phyloP scores from a whole-genome alignment of 306 rosid species.

The Rosa rugosa region DNA sequence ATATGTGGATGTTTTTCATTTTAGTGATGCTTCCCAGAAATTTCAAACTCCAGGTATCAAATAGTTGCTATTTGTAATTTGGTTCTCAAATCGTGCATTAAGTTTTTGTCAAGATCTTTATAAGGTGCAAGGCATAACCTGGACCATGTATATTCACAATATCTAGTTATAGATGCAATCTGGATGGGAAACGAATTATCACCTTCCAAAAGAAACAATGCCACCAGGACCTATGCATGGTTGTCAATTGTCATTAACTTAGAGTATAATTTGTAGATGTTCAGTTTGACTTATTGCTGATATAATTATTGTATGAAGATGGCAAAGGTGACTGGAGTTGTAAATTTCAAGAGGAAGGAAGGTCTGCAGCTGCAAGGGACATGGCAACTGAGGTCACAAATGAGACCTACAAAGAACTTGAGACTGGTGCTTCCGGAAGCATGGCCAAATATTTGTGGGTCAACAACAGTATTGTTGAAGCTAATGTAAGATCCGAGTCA shows the following conservation, averaged over 20 bases:
- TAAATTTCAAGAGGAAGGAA: constrained; percentile 25
- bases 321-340: constrained; percentile 28
- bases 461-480: constrained; percentile 23
- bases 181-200: not conserved
- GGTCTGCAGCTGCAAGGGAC: constrained; percentile 16
- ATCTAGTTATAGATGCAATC: not conserved
- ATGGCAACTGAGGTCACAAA: constrained; percentile 14
- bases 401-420: constrained; percentile 9
- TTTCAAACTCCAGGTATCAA: constrained; percentile 31
- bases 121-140: not conserved
- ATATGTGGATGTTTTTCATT: constrained; percentile 9
- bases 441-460: constrained; percentile 21
- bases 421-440: constrained; percentile 27
- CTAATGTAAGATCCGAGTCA: constrained; percentile 27
- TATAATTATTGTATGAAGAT: constrained; percentile 23
- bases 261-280: not conserved
- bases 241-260: not conserved
- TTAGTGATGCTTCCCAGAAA: constrained; percentile 15
- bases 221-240: constrained; percentile 1
- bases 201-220: constrained; percentile 10
- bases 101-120: not conserved
- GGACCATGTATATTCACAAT: not conserved
- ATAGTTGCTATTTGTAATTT: not conserved
- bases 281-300: constrained; percentile 17
- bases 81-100: constrained; percentile 4